Evolutionary conservation across 345 rosid genomes (phyloP).

Genomic region (Salix purpurea): DNA sequence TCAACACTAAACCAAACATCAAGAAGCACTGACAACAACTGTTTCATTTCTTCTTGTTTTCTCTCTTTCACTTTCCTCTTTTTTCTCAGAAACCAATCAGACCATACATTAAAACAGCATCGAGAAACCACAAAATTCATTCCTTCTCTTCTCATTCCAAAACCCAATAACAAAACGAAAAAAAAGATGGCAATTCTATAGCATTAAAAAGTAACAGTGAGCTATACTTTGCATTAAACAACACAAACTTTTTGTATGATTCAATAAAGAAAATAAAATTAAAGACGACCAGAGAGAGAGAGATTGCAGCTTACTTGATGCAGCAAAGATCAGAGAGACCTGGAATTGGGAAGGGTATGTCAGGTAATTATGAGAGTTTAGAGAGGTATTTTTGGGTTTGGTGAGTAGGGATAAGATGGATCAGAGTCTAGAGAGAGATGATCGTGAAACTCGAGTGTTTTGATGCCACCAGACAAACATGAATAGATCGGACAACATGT

Average conservation of each 20-base stretch:
- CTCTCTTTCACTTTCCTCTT: neutral
- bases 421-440: neutral
- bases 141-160: neutral
- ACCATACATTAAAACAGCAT: neutral
- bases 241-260: neutral
- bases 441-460: neutral
- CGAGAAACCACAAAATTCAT: neutral
- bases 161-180: neutral
- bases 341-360: neutral
- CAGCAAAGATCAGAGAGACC: neutral
- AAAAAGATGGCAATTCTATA: neutral
- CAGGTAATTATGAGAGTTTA: neutral
- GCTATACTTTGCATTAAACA: neutral
- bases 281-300: neutral
- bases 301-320: neutral
- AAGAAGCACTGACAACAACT: neutral
- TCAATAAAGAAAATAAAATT: neutral
- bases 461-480: neutral
- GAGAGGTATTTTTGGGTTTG: conserved; percentile 1
- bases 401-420: neutral
- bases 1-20: neutral
- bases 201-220: neutral
- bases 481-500: neutral
- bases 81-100: neutral
- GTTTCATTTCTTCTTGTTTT: neutral